phyloP scores from a whole-genome alignment of 306 rosid genomes.

The Prunus armeniaca region DNA sequence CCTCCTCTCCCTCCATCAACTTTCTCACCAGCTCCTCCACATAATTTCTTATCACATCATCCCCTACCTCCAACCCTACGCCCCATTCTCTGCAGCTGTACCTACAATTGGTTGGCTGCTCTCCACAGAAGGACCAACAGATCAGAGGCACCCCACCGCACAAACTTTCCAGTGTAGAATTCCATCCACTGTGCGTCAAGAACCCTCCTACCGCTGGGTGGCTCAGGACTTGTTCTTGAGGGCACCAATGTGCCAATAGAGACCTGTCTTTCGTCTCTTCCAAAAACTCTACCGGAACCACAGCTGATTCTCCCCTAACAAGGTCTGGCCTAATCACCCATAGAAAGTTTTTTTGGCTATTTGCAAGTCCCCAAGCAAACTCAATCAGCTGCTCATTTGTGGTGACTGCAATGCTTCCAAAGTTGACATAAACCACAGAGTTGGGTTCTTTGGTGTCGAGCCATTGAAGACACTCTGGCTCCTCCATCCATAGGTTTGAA shows the following conservation, averaged over 20 bases:
- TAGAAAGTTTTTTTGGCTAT: background rate
- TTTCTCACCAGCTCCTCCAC: conserved; percentile 3
- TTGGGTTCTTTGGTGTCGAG: conserved; percentile 22
- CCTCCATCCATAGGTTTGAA: conserved; percentile 73
- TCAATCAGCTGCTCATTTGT: conserved; percentile 3
- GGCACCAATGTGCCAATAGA: conserved; percentile 3
- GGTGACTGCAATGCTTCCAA: conserved; percentile 10
- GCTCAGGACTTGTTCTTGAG: conserved; percentile 7
- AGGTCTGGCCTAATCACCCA: conserved; percentile 19
- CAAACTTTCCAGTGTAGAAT: background rate
- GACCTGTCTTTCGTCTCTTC: conserved; percentile 4
- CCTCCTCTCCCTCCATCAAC: conserved; percentile 3
- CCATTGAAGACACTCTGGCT: conserved; percentile 55
- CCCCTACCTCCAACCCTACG: conserved; percentile 4
- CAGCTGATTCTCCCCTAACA: conserved; percentile 1
- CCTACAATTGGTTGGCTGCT: conserved; percentile 8
- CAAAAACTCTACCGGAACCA: conserved; percentile 7
- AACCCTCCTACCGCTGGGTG: conserved; percentile 13
- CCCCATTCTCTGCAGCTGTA: conserved; percentile 1
- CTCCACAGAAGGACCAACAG: conserved; percentile 9
- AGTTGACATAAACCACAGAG: conserved; percentile 6
- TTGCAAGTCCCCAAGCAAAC: conserved; percentile 14
- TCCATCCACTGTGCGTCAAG: conserved; percentile 16
- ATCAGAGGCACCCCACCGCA: conserved; percentile 13
- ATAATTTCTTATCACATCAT: conserved; percentile 2